A percentile compares a stretch with the other conserved stretches of the same genome.
These are phyloP conservation scores for Yamadazyma triangularis DNA, from an alignment of 1,139 yeast genomes.

Conservation along the genomic window DNA sequence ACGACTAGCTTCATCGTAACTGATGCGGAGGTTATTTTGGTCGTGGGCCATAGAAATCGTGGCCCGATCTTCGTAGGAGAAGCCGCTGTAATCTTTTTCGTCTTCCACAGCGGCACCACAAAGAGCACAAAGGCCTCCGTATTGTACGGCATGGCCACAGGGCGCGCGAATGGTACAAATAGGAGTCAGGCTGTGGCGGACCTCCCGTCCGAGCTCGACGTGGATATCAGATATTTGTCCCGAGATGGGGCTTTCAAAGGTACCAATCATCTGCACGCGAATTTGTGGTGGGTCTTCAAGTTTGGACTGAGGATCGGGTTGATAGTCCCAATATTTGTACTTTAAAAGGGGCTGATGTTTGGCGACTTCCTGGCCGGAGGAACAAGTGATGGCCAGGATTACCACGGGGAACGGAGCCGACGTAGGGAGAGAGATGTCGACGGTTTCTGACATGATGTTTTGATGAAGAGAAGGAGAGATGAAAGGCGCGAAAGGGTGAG, in stretches of 20 bases:
- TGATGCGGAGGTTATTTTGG: conserved; percentile 78
- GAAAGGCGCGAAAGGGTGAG: too few species aligned
- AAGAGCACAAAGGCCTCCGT: conserved; percentile 90
- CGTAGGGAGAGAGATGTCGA: conserved; percentile 40
- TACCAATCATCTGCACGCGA: conserved; percentile 58
- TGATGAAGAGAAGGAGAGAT: neutral
- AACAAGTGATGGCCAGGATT: conserved; percentile 47
- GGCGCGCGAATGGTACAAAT: conserved; percentile 68
- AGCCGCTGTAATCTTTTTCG: conserved; percentile 75
- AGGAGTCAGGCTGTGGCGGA: conserved; percentile 45
- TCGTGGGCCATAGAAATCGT: conserved; percentile 90
- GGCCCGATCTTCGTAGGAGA: conserved; percentile 69
- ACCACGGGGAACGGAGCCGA: conserved; percentile 68
- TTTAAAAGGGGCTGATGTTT: conserved; percentile 55
- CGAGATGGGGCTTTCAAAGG: conserved; percentile 79
- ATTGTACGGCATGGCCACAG: conserved; percentile 92
- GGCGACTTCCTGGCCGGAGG: conserved; percentile 41
- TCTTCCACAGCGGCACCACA: conserved; percentile 88
- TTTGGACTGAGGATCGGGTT: conserved; percentile 51
- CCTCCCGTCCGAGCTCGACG: conserved; percentile 55
- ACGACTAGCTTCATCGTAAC: conserved; percentile 79
- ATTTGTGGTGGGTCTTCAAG: conserved; percentile 41
- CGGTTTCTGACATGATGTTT: conserved; percentile 10
- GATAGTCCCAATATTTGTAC: conserved; percentile 66
- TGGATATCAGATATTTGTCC: conserved; percentile 57